Evolutionary conservation across 2,329 filamentous ascomycete species (phyloP).

Genomic region (Pyrenophora tritici-repentis): DNA sequence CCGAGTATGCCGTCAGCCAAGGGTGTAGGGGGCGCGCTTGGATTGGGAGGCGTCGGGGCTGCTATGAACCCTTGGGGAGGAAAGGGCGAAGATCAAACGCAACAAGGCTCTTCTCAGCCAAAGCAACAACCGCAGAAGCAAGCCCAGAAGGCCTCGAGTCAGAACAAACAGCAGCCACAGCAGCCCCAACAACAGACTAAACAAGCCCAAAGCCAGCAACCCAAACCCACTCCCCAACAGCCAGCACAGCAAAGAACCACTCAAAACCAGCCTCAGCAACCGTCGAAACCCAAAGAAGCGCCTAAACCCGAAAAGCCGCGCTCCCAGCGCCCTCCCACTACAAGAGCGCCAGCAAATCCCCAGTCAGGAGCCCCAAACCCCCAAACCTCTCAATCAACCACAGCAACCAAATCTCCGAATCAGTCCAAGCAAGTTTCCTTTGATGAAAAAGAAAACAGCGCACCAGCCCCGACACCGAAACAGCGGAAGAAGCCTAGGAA

Average conservation of each 20-base stretch:
- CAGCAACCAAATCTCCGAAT: constrained; percentile 3
- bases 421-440: constrained; percentile 16
- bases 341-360: constrained; percentile 1
- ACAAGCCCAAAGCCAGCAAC: constrained; percentile 1
- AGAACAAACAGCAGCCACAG: constrained; percentile 2
- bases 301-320: constrained; percentile 15
- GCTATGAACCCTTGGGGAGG: constrained; percentile 16
- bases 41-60: constrained; percentile 17
- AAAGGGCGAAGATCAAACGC: constrained; percentile 8
- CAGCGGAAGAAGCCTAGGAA: constrained; percentile 36
- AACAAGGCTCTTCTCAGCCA: not conserved
- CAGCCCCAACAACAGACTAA: not conserved
- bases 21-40: constrained; percentile 30
- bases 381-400: constrained; percentile 5
- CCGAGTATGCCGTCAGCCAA: constrained; percentile 35
- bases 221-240: constrained; percentile 12
- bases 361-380: constrained; percentile 7
- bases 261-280: constrained; percentile 7
- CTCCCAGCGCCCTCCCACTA: constrained; percentile 11
- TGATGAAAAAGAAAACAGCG: constrained; percentile 24
- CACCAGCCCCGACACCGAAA: constrained; percentile 10
- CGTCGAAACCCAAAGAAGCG: constrained; percentile 21
- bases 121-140: constrained; percentile 3
- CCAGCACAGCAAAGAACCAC: constrained; percentile 24
- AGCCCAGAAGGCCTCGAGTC: not conserved